Evolutionary conservation across 2,329 filamentous ascomycete species (phyloP), one percentile per base, ranked within the genome.

Genomic region (Cercospora beticola): DNA sequence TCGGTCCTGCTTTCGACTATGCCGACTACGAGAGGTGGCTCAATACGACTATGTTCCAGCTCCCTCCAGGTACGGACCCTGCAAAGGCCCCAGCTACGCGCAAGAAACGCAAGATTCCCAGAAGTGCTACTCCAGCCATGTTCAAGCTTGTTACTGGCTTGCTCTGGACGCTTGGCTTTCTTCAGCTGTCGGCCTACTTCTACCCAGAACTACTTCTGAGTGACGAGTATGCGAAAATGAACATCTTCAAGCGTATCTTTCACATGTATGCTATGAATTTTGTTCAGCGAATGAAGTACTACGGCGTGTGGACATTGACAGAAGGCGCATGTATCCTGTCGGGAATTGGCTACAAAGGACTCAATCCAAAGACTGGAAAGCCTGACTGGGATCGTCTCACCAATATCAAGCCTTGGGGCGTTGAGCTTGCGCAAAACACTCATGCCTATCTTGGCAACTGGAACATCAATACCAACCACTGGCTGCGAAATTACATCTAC

Each of bases 401-500:
- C 74, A 99, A 99, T 77, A 92, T 99, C 73, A 89, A 92, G 73
- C 91, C 95, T 0, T 90, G 89, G 86, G 88, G 87, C 2, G 92
- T 99, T 30, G 95, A 99, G 82, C 85, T 88, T 0, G 95, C 94
- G 0, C 94, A 97, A 81, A 99, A 98, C 79, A 92, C 92, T n/a
- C 89, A 94, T 64, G 93, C 88, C 1, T 98, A 95, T 76, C 86
- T 99, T 3, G 94, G 90, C 60, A 91, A 89, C 76, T 99, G 95
- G 95, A 99, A 99, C 80, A 97, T 97, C 83, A 98, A 98, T 81
- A 99, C 95, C 12, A 99, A 97, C 79, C 89, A 92, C 76, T 99
- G 95, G 95, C 83, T 99, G 70, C 88, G 94, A 58, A 97, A 98
- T 80, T 99, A 97, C 78, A 86, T 99, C 74, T 99, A 98, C 78